Evolutionary conservation across 345 rosid genomes (phyloP), one percentile per base, ranked within the genome.

Genomic region (Salix suchowensis): DNA sequence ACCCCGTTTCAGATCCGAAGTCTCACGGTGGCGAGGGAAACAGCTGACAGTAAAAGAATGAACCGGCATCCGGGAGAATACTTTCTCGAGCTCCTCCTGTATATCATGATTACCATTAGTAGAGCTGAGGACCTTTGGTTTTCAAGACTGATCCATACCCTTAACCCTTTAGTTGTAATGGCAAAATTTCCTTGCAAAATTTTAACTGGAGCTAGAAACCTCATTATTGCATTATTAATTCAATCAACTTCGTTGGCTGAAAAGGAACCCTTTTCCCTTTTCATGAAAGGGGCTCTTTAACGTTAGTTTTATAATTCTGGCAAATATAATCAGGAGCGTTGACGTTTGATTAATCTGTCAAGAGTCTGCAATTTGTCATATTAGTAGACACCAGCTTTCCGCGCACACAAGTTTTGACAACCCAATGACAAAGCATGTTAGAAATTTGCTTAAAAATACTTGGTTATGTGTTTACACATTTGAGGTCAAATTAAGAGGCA

Each of bases 1-100:
- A 81, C 76, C 75, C 85, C 6, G 75, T 68, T 24, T 82, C 84
- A 2, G 78, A 60, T 44, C 81, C 30, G 39, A 81, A 73, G 61
- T 68, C 90, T 6, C 78, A 11, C 4, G 86, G 75, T 30, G 87
- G 78, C 5, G 92, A 88, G 55, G 86, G 81, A 37, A 82, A 72
- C 74, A 76, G 86, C 65, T 89, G 71, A 65, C 50, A 65, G 68
- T n/a, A 19, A 37, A 61, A n/a, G 13, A 34, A 76, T 15, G 23
- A 18, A n/a, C 11, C 10, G 26, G 65, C 40, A 26, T 46, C 21
- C 12, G 26, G 77, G 76, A 70, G 61, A 74, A 70, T 21, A 71
- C 65, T 68, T 64, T 77, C 39, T 77, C 55, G 68, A 32, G 66
- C 72, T 42, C 18, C 12, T 23, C 15, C n/a, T 19, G 69, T 65